A percentile compares a stretch with the other conserved stretches of the same genome.
Conservation (phyloP, 441 rosid species). For the Hura crepitans region DNA sequence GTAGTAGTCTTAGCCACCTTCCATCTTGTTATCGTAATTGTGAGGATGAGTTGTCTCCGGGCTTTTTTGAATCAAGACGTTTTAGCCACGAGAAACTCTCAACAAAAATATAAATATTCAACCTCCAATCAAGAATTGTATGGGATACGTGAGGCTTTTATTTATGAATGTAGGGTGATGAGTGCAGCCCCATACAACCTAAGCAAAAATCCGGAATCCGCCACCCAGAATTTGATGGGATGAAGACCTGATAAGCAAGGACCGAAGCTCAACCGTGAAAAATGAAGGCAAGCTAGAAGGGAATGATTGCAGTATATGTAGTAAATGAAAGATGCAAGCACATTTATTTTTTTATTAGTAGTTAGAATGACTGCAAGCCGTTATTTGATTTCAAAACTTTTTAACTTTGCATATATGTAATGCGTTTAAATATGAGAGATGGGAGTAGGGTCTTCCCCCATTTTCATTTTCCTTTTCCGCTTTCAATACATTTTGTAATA, state of each 20-base stretch:
- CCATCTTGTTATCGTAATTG: too few species aligned
- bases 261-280: conserved; percentile 9
- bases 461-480: not conserved
- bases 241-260: conserved; percentile 27
- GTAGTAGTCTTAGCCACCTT: too few species aligned
- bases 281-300: conserved; percentile 11
- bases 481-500: not conserved
- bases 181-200: conserved; percentile 51
- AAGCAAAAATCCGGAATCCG: conserved; percentile 37
- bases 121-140: not conserved
- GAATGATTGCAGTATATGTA: conserved; percentile 18
- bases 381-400: conserved; percentile 3
- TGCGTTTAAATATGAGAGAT: not conserved
- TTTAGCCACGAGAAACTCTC: not conserved
- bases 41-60: too few species aligned
- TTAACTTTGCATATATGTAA: not conserved
- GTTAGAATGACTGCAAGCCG: conserved; percentile 17
- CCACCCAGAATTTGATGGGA: conserved; percentile 29
- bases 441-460: conserved; percentile 14
- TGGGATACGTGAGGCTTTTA: not conserved
- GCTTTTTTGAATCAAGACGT: too few species aligned
- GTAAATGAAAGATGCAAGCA: conserved; percentile 21
- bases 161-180: conserved; percentile 42
- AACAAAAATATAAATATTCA: not conserved
- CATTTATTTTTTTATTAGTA: not conserved